These are phyloP conservation scores for Colletotrichum sp. DNA, from an alignment of 2,329 filamentous ascomycete species.

Conservation along the genomic window DNA sequence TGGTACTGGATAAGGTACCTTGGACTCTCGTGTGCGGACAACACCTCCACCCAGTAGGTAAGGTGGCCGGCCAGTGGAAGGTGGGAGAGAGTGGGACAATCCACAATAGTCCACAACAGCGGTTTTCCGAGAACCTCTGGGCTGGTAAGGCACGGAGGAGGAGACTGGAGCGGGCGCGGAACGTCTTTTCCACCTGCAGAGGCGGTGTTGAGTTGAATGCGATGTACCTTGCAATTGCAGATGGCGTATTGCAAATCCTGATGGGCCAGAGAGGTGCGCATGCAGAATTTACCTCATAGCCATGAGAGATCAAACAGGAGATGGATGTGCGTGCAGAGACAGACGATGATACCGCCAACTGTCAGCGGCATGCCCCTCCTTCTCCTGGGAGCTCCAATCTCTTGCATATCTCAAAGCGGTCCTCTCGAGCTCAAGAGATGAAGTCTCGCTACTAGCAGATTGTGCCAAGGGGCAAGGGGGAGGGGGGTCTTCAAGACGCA, in stretches of 20 bases:
- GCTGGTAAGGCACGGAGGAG: neutral
- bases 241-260: neutral
- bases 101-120: neutral
- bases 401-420: neutral
- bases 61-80: neutral
- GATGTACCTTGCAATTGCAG: neutral
- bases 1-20: neutral
- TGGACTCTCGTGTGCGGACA: neutral
- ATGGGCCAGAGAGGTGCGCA: neutral
- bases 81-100: neutral
- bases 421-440: neutral
- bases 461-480: neutral
- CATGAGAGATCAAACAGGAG: neutral
- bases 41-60: neutral
- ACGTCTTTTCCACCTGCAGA: neutral
- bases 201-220: neutral
- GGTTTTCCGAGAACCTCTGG: neutral
- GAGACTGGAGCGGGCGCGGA: neutral
- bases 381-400: neutral
- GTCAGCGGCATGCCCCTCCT: neutral
- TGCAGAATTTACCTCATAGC: neutral
- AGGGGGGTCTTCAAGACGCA: neutral
- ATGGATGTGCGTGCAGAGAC: neutral
- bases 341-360: neutral
- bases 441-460: neutral